Evolutionary conservation across 345 rosid genomes (phyloP), one percentile per base, ranked within the genome.

Genomic region (Ceriops decandra): DNA sequence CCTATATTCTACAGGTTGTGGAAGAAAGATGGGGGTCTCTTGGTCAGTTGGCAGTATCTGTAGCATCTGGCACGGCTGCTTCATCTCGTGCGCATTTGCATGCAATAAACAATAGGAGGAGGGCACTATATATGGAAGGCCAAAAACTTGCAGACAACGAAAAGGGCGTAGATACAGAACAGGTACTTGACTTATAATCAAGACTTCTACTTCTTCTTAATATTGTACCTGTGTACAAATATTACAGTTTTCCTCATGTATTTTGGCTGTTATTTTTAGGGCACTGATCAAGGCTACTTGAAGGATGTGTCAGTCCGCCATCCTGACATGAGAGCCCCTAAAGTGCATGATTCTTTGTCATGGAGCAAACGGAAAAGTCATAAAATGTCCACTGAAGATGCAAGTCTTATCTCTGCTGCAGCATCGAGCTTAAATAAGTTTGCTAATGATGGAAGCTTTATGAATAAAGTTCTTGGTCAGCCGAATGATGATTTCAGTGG

Each of bases 71-170:
- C 46, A 68, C 63, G 59, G 89, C 90, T 27, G 98, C 97, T 64
- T 90, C 95, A 22, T 85, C 96, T 66, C 92, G 86, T 59, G 93
- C 99, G 57, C 99, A 95, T 82, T 76, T 95, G 67, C 84, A 76
- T 81, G 96, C 96, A 30, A 90, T 90, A 74, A 88, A 74, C 66
- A 86, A 64, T 71, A 84, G 99, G 81, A 71, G 73, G 78, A 84
- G 77, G 57, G 87, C 79, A 26, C 64, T 3, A 3, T 13, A 38
- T 51, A 67, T 60, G 63, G 85, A 77, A 64, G 80, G 84, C 38
- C 59, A 56, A n/a, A 66, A 63, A 68, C 19, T 64, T 33, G 61
- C 63, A 16, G 81, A 70, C 8, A 70, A 78, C 56, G 68, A 80
- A 79, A 66, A 66, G 32, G 87, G 72, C 62, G 75, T 74, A 72